Percentiles rank a stretch among this genome's conserved stretches.
These are phyloP conservation scores for Lodderomyces theae DNA, from an alignment of 1,139 yeast genomes.

Conservation along the genomic window DNA sequence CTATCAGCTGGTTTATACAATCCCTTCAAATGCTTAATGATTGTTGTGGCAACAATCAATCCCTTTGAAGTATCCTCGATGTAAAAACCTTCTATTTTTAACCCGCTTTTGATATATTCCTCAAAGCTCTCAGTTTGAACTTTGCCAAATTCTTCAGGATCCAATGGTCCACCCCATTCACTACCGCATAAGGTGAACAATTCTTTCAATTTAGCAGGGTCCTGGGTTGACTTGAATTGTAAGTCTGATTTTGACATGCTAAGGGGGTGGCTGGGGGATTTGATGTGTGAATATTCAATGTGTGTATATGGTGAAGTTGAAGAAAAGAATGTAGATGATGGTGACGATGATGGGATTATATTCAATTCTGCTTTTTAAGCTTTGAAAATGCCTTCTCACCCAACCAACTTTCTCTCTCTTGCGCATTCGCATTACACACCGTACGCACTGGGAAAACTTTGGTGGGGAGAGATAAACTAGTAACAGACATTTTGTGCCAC, in stretches of 20 bases:
- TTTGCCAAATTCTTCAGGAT: constrained; percentile 27
- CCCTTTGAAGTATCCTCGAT: constrained; percentile 25
- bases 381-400: too few species aligned
- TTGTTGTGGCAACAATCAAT: constrained; percentile 26
- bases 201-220: constrained; percentile 25
- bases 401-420: too few species aligned
- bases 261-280: too few species aligned
- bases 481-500: too few species aligned
- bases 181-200: constrained; percentile 27
- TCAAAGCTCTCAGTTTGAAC: constrained; percentile 18
- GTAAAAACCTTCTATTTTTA: constrained; percentile 24
- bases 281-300: too few species aligned
- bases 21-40: constrained; percentile 27
- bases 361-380: too few species aligned
- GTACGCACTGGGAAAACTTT: too few species aligned
- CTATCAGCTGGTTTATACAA: constrained; percentile 33
- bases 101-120: constrained; percentile 16
- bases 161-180: constrained; percentile 29
- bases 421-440: too few species aligned
- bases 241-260: constrained; percentile 7
- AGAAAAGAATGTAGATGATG: too few species aligned
- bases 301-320: too few species aligned
- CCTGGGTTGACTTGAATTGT: constrained; percentile 21
- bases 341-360: too few species aligned
- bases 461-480: too few species aligned